These are phyloP conservation scores for Bacidia gigantensis DNA, from an alignment of 495 filamentous ascomycete species.

Conservation along the genomic window DNA sequence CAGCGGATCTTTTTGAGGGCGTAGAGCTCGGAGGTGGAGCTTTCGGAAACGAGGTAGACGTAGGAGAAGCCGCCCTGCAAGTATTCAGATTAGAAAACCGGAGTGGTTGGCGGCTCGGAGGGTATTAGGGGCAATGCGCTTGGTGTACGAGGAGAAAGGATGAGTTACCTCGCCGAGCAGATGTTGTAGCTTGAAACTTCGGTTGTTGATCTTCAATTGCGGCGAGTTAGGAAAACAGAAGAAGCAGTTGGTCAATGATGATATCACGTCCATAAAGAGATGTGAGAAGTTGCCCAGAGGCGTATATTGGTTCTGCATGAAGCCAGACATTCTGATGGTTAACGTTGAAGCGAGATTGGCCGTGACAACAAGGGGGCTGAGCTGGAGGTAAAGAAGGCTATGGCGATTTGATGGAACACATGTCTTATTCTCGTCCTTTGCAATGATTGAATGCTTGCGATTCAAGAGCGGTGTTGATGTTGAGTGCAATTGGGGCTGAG, in stretches of 20 bases:
- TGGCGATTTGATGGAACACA: too few species aligned
- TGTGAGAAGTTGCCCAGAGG: conserved; percentile 49
- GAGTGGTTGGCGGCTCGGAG: background rate
- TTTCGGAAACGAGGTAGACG: conserved; percentile 95
- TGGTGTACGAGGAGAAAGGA: background rate
- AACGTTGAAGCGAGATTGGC: too few species aligned
- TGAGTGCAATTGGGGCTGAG: too few species aligned
- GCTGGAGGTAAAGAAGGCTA: too few species aligned
- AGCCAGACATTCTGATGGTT: conserved; percentile 5
- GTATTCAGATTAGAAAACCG: background rate
- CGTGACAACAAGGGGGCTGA: too few species aligned
- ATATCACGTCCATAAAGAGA: conserved; percentile 75
- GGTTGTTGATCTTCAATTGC: conserved; percentile 85
- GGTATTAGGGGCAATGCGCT: background rate
- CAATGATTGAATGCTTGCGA: too few species aligned
- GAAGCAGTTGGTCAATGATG: conserved; percentile 84
- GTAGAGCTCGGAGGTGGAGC: conserved; percentile 62
- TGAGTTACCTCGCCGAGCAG: conserved; percentile 68
- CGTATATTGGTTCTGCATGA: conserved; percentile 11
- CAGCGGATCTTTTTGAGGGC: conserved; percentile 97
- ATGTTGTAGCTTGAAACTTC: conserved; percentile 87
- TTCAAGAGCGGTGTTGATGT: too few species aligned
- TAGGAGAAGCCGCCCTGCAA: conserved; percentile 86
- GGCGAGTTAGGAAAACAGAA: conserved; percentile 90
- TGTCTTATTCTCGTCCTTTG: too few species aligned